These are phyloP conservation scores for Anthracocystis walkeri DNA, from an alignment of 1,284 basidiomycete species.

Conservation along the genomic window DNA sequence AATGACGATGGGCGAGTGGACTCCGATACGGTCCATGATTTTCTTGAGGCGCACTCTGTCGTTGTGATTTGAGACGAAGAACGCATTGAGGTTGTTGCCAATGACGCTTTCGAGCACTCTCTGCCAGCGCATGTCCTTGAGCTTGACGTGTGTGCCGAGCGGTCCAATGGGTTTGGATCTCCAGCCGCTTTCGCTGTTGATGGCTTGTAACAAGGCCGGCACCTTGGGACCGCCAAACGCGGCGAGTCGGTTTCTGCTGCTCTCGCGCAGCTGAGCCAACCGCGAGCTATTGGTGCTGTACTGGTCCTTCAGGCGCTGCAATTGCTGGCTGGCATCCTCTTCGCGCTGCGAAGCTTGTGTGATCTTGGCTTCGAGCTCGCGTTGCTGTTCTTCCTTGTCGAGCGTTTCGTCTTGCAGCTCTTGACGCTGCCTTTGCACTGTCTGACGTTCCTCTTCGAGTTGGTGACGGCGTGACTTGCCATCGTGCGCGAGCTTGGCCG, in stretches of 20 bases:
- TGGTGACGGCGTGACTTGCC: conserved; percentile 51
- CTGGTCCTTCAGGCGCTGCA: conserved; percentile 28
- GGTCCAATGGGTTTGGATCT: conserved; percentile 72
- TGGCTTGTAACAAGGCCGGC: conserved; percentile 50
- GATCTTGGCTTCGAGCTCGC: conserved; percentile 36
- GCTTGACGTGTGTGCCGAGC: conserved; percentile 87
- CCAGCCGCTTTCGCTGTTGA: conserved; percentile 74
- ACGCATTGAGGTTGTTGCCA: conserved; percentile 77
- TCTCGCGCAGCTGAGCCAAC: conserved; percentile 23
- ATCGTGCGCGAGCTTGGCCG: conserved; percentile 60
- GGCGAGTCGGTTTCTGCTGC: conserved; percentile 48
- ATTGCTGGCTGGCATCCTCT: conserved; percentile 16
- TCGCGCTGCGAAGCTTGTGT: conserved; percentile 24
- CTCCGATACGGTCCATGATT: conserved; percentile 36
- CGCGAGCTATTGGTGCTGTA: conserved; percentile 17
- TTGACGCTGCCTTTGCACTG: conserved; percentile 35
- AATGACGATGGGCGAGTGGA: conserved; percentile 54
- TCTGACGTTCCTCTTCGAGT: conserved; percentile 48
- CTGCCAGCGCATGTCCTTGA: conserved; percentile 80
- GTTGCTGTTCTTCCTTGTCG: conserved; percentile 33
- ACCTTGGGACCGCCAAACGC: conserved; percentile 62
- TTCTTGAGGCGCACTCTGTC: conserved; percentile 76
- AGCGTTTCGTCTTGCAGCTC: conserved; percentile 32
- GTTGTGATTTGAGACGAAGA: conserved; percentile 79
- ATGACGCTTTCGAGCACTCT: conserved; percentile 78